Evolutionary conservation across 2,329 filamentous ascomycete genomes (phyloP).

Genomic region (Arthrinium puccinioides): DNA sequence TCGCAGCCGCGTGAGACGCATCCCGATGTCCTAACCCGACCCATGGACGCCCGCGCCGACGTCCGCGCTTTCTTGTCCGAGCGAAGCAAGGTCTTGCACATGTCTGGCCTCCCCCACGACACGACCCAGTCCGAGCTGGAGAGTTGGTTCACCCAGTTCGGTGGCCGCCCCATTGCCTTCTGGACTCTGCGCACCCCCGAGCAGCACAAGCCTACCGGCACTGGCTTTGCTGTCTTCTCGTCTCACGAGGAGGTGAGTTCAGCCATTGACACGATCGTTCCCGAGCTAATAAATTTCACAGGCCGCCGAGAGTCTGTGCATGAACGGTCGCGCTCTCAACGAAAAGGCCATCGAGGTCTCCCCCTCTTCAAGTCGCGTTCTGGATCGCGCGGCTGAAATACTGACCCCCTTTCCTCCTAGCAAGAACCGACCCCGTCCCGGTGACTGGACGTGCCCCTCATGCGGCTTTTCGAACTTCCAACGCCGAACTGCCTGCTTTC

Average conservation of each 20-base stretch:
- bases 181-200: constrained; percentile 97
- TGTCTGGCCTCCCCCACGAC: constrained; percentile 94
- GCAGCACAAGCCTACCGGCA: constrained; percentile 98
- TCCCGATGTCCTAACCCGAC: constrained; percentile 86
- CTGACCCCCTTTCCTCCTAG: constrained; percentile 95
- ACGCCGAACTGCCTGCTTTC: constrained; percentile 95
- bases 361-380: constrained; percentile 90
- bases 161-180: constrained; percentile 94
- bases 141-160: constrained; percentile 99
- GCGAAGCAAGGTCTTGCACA: constrained; percentile 94
- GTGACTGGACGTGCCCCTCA: constrained; percentile 98
- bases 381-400: constrained; percentile 92
- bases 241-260: constrained; percentile 91
- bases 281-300: constrained; percentile 27
- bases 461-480: constrained; percentile 99
- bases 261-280: neutral
- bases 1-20: constrained; percentile 91
- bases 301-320: constrained; percentile 96
- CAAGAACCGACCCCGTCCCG: constrained; percentile 94
- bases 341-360: constrained; percentile 99
- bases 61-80: constrained; percentile 94
- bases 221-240: constrained; percentile 96
- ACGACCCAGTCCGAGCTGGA: constrained; percentile 98
- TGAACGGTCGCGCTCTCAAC: constrained; percentile 97
- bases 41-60: constrained; percentile 94